A percentile compares a stretch with the other conserved stretches of the same genome.
These are phyloP conservation scores for Stephania japonica DNA, from an alignment of 164 flowering plant genomes.

Conservation along the genomic window DNA sequence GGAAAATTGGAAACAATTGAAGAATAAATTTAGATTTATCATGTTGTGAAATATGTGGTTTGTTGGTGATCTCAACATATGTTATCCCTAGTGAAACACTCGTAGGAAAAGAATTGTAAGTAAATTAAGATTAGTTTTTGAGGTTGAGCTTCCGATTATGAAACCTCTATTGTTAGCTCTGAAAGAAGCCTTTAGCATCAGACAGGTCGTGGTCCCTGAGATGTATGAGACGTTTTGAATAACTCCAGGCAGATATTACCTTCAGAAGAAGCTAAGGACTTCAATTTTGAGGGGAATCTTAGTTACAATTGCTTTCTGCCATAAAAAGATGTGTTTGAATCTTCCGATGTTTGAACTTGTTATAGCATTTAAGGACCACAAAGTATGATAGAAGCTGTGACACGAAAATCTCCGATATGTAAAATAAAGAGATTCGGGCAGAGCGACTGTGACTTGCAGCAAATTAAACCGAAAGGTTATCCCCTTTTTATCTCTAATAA, in stretches of 20 bases:
- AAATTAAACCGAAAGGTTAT: not conserved
- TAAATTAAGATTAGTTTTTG: not conserved
- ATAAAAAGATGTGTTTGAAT: slow-evolving; percentile 14
- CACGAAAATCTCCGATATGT: slow-evolving; percentile 14
- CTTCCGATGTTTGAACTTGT: slow-evolving; percentile 10
- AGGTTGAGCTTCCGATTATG: not conserved
- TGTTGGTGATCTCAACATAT: not conserved
- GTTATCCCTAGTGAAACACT: not conserved
- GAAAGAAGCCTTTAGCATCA: not conserved
- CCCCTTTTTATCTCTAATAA: not conserved
- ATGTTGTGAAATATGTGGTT: not conserved
- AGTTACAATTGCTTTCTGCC: slow-evolving; percentile 4
- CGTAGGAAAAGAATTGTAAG: not conserved
- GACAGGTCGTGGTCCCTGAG: not conserved
- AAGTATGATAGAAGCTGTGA: slow-evolving; percentile 9
- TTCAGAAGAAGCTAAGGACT: not conserved
- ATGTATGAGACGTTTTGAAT: not conserved
- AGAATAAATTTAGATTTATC: not conserved
- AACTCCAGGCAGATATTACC: not conserved
- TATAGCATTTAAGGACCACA: slow-evolving; percentile 14
- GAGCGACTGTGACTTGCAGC: slow-evolving; percentile 2
- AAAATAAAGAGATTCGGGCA: slow-evolving; percentile 11
- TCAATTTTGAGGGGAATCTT: slow-evolving; percentile 9
- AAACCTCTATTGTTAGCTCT: not conserved
- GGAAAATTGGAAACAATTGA: not conserved